Conservation (phyloP, 441 rosid species). For the Gossypium trilobum region DNA sequence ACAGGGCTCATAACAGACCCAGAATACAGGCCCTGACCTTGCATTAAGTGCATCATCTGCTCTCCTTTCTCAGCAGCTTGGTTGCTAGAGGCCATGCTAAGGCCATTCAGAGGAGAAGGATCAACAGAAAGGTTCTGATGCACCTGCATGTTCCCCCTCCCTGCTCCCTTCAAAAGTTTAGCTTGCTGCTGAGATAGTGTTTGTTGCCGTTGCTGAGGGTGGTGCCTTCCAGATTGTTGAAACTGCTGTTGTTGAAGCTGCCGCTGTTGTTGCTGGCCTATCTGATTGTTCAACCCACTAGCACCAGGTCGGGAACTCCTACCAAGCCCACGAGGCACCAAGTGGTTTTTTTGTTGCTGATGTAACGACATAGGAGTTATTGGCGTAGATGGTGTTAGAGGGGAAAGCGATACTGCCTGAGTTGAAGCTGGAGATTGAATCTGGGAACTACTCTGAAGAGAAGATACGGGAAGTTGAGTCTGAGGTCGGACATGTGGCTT, state of each 20-base stretch:
- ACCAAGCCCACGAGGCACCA: conserved; percentile 50
- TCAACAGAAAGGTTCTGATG: conserved; percentile 59
- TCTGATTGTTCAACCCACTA: conserved; percentile 58
- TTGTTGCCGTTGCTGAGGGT: conserved; percentile 72
- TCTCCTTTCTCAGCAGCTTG: conserved; percentile 65
- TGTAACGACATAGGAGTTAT: conserved; percentile 47
- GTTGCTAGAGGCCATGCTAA: conserved; percentile 44
- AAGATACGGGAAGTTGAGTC: conserved; percentile 55
- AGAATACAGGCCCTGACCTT: conserved; percentile 54
- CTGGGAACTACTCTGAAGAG: conserved; percentile 60
- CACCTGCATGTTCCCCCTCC: conserved; percentile 61
- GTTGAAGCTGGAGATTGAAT: conserved; percentile 54
- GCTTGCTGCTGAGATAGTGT: conserved; percentile 54
- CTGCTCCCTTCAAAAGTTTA: conserved; percentile 64
- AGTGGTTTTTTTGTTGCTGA: conserved; percentile 58
- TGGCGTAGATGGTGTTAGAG: conserved; percentile 47
- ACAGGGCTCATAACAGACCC: conserved; percentile 43
- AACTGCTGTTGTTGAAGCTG: conserved; percentile 62
- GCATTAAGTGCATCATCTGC: conserved; percentile 45
- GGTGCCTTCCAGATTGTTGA: conserved; percentile 74
- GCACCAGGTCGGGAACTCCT: conserved; percentile 52
- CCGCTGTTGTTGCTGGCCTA: conserved; percentile 68
- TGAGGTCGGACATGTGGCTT: conserved; percentile 58
- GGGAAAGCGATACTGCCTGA: conserved; percentile 46
- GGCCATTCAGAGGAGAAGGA: conserved; percentile 68